Evolutionary conservation across 2,329 filamentous ascomycete genomes (phyloP), one percentile per base, ranked within the genome.

Genomic region (Penicillium sp.): DNA sequence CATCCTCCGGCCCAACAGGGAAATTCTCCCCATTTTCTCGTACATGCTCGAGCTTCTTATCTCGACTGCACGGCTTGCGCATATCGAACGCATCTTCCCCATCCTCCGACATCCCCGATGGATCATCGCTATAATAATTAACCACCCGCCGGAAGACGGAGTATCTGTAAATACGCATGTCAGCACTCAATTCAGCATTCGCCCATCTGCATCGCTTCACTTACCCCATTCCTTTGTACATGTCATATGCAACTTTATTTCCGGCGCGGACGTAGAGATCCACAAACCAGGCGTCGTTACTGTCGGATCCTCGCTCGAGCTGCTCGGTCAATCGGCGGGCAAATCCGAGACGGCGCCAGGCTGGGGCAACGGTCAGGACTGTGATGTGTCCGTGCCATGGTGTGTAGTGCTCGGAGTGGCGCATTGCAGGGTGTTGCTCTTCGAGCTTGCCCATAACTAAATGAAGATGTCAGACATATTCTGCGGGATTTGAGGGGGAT

Each of bases 301-400:
- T 87, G 66, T 97, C 89, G 40, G 90, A 91, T 2, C 86, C 87
- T n/a, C 82, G 81, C 75, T 97, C 93, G 31, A 99, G 82, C 55
- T 90, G 87, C 68, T 89, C 84, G 0, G 89, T 92, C 38, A 99
- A 82, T 45, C 89, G 87, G 58, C 89, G 91, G 50, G 93, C 94
- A 67, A 97, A 89, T 16, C 94, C 93, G 16, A 94, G 83, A 43
- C 94, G 85, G 29, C 94, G 87, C 49, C 91, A 91, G 55, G 88
- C 86, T 0, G 94, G 94, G 0, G 93, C 88, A 21, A 99, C 91
- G 0, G 94, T 97, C 50, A 99, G 82, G 36, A 93, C 94, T 5
- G 94, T 99, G 71, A 99, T 96, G 76, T 99, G 94, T 21, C 92
- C 93, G 78, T 99, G 94, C 91, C 92, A 97, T n/a, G 93, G 93